A percentile compares a stretch with the other conserved stretches of the same genome.
Conservation (phyloP, 352 stramenopile species). For the Pythium plurisporium region DNA sequence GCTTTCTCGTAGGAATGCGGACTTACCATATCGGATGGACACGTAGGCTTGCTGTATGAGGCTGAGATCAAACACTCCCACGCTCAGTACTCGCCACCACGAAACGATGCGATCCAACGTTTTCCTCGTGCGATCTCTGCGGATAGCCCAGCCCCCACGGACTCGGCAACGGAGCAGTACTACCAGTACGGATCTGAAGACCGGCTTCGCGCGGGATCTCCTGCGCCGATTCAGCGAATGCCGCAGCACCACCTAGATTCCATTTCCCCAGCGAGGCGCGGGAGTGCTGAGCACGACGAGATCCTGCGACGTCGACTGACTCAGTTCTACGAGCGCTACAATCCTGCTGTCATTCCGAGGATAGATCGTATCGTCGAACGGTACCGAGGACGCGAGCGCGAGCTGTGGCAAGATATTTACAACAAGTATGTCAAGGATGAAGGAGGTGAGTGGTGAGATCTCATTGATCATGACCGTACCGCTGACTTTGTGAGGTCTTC, state of each 20-base stretch:
- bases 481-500: neutral
- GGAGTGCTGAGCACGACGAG: constrained; percentile 22
- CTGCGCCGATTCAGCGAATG: neutral
- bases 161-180: constrained; percentile 29
- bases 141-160: too few species aligned
- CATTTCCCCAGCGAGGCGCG: neutral
- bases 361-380: constrained; percentile 72
- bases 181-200: constrained; percentile 65
- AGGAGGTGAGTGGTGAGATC: constrained; percentile 26
- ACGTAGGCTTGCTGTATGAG: constrained; percentile 68
- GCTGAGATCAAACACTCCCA: constrained; percentile 50
- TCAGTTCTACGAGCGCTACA: constrained; percentile 67
- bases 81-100: constrained; percentile 17
- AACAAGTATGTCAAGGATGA: constrained; percentile 67
- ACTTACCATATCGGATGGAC: too few species aligned
- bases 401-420: constrained; percentile 76
- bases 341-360: constrained; percentile 51
- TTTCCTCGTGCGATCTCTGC: neutral
- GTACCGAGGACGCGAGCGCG: constrained; percentile 65
- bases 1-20: too few species aligned
- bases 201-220: neutral
- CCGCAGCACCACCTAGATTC: neutral
- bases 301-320: constrained; percentile 40
- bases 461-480: neutral
- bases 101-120: neutral